phyloP scores from a whole-genome alignment of 2,329 filamentous ascomycete genomes.

The Amauroascus verrucosus region DNA sequence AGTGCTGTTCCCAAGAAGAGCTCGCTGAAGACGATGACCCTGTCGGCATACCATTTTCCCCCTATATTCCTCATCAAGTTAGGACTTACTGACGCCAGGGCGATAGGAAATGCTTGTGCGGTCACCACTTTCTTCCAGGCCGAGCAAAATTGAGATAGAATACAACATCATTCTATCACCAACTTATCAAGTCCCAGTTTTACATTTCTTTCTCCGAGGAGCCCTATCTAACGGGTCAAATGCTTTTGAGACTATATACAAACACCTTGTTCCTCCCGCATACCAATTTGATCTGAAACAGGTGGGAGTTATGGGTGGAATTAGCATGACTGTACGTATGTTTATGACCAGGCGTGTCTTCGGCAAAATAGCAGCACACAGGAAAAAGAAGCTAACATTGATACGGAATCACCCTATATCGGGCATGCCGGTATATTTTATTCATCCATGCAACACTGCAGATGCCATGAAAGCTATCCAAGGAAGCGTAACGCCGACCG shows the following conservation, averaged over 20 bases:
- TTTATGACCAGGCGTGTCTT: background rate
- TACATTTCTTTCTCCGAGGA: conserved; percentile 62
- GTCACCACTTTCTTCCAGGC: background rate
- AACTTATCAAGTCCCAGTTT: conserved; percentile 62
- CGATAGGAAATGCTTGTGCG: conserved; percentile 11
- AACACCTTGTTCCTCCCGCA: conserved; percentile 56
- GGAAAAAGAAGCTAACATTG: background rate
- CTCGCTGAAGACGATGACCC: conserved; percentile 11
- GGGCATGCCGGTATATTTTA: conserved; percentile 70
- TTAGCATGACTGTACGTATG: conserved; percentile 63
- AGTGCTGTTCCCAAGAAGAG: background rate
- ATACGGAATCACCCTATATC: conserved; percentile 69
- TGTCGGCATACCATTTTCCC: conserved; percentile 4
- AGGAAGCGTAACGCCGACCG: conserved; percentile 28
- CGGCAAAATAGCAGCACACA: background rate
- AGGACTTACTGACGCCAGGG: background rate
- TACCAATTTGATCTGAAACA: conserved; percentile 52
- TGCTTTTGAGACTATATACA: conserved; percentile 59
- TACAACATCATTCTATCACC: conserved; percentile 69
- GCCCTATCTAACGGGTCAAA: conserved; percentile 47
- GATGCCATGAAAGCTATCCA: conserved; percentile 63
- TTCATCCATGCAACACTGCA: conserved; percentile 84
- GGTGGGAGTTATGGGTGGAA: conserved; percentile 57
- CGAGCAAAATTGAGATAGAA: conserved; percentile 42
- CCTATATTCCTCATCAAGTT: background rate